Percentiles rank a stretch among this genome's conserved stretches.
These are phyloP conservation scores for Penicillium samsonianum DNA, from an alignment of 495 filamentous ascomycete genomes.

Conservation along the genomic window DNA sequence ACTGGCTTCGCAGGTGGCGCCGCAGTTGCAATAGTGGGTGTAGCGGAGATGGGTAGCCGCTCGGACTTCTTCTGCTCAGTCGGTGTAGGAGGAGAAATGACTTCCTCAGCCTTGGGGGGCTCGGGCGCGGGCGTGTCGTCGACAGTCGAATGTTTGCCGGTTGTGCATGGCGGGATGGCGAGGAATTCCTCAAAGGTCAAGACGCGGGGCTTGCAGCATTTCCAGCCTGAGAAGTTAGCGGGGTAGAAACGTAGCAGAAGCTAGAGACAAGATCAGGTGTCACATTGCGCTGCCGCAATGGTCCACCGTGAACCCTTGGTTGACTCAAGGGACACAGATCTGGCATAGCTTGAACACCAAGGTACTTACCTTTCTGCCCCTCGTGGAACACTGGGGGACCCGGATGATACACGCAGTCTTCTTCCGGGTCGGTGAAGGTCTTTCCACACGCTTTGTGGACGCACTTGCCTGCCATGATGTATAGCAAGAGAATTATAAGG, in stretches of 20 bases:
- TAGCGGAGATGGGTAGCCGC: constrained; percentile 39
- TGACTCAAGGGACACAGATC: constrained; percentile 9
- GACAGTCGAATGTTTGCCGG: constrained; percentile 86
- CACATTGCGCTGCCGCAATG: neutral
- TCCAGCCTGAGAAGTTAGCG: constrained; percentile 71
- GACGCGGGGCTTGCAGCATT: constrained; percentile 98
- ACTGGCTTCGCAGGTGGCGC: constrained; percentile 62
- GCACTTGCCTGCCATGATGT: constrained; percentile 81
- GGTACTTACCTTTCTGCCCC: constrained; percentile 89
- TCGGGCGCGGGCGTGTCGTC: constrained; percentile 65
- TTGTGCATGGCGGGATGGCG: constrained; percentile 88
- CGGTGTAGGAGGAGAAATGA: constrained; percentile 33
- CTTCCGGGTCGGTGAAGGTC: constrained; percentile 76
- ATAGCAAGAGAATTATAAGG: constrained; percentile 4
- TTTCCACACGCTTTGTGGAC: constrained; percentile 96
- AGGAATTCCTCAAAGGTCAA: constrained; percentile 99
- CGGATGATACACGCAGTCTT: constrained; percentile 89
- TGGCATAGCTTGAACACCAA: constrained; percentile 32
- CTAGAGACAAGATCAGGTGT: neutral
- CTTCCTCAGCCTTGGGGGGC: constrained; percentile 48
- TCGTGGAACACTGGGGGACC: constrained; percentile 96
- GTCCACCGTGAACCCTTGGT: neutral
- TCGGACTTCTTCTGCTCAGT: constrained; percentile 26
- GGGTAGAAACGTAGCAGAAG: neutral
- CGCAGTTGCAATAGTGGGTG: constrained; percentile 53